A percentile compares a stretch with the other conserved stretches of the same genome.
phyloP scores from a whole-genome alignment of 2,329 filamentous ascomycete species.

The Coniosporium tulheliwenetii region DNA sequence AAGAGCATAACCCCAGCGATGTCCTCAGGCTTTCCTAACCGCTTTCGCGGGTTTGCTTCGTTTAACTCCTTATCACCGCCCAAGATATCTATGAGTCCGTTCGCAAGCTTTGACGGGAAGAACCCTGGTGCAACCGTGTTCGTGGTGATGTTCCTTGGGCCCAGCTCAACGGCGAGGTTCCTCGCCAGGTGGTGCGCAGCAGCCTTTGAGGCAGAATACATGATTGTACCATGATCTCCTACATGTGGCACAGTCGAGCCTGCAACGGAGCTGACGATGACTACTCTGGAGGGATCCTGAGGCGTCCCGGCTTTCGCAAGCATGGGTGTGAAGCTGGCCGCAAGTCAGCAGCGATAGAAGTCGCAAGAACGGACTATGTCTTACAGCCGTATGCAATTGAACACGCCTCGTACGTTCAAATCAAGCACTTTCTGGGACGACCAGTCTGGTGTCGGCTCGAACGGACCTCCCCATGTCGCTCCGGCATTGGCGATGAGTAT shows the following conservation, averaged over 20 bases:
- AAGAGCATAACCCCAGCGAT: conserved; percentile 22
- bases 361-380: conserved; percentile 1
- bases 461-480: conserved; percentile 21
- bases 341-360: neutral
- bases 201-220: conserved; percentile 24
- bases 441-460: conserved; percentile 20
- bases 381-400: conserved; percentile 21
- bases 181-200: conserved; percentile 21
- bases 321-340: conserved; percentile 17
- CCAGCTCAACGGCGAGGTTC: conserved; percentile 23
- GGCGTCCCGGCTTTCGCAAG: conserved; percentile 16
- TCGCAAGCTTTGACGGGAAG: conserved; percentile 20
- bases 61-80: conserved; percentile 25
- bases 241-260: conserved; percentile 20
- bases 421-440: conserved; percentile 20
- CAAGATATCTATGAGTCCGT: conserved; percentile 19
- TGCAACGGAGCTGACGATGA: conserved; percentile 19
- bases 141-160: conserved; percentile 21
- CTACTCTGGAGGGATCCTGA: conserved; percentile 19
- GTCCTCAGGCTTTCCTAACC: conserved; percentile 18
- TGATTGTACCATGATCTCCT: conserved; percentile 21
- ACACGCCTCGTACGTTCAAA: conserved; percentile 23
- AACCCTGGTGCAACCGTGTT: conserved; percentile 24
- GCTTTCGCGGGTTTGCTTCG: conserved; percentile 14
- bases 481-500: conserved; percentile 24